phyloP scores from a whole-genome alignment of 495 filamentous ascomycete genomes.

The Pseudoneurospora amorphoporcata region DNA sequence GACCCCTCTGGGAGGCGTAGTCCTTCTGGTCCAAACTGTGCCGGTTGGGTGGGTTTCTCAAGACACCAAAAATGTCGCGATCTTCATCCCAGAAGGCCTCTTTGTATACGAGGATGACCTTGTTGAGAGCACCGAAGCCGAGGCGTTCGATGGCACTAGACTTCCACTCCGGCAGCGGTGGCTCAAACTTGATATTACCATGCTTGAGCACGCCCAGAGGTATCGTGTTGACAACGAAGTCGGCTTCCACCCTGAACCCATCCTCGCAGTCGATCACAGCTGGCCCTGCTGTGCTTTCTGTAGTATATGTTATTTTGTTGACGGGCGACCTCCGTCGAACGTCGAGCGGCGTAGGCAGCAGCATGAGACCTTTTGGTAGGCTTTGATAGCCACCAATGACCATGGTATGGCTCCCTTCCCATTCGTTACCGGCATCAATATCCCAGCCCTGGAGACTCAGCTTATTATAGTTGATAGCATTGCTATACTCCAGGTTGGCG shows the following conservation, averaged over 20 bases:
- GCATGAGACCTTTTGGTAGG: conserved; percentile 71
- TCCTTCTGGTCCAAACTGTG: conserved; percentile 44
- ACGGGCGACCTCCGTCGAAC: conserved; percentile 63
- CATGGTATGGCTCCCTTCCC: conserved; percentile 87
- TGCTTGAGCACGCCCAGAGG: conserved; percentile 86
- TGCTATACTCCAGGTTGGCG: conserved; percentile 95
- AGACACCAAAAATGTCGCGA: conserved; percentile 86
- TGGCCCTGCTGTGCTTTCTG: conserved; percentile 22
- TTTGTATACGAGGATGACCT: conserved; percentile 84
- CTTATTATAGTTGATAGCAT: conserved; percentile 74
- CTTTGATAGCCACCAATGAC: conserved; percentile 89
- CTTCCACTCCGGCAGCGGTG: conserved; percentile 81
- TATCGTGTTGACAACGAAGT: conserved; percentile 78
- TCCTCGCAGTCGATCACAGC: conserved; percentile 67
- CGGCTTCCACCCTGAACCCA: conserved; percentile 66
- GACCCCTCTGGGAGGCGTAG: conserved; percentile 50
- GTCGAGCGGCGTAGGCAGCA: conserved; percentile 67
- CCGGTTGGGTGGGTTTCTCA: conserved; percentile 53
- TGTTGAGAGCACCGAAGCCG: conserved; percentile 91
- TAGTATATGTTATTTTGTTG: conserved; percentile 55
- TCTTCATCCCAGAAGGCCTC: conserved; percentile 87
- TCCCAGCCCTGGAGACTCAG: conserved; percentile 92
- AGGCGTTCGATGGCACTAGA: conserved; percentile 69
- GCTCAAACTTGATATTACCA: conserved; percentile 62
- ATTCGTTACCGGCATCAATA: conserved; percentile 94